Percentiles rank a stretch among this genome's conserved stretches.
phyloP scores from a whole-genome alignment of 1,284 basidiomycete species.

The Erythrobasidium hasegawianum region DNA sequence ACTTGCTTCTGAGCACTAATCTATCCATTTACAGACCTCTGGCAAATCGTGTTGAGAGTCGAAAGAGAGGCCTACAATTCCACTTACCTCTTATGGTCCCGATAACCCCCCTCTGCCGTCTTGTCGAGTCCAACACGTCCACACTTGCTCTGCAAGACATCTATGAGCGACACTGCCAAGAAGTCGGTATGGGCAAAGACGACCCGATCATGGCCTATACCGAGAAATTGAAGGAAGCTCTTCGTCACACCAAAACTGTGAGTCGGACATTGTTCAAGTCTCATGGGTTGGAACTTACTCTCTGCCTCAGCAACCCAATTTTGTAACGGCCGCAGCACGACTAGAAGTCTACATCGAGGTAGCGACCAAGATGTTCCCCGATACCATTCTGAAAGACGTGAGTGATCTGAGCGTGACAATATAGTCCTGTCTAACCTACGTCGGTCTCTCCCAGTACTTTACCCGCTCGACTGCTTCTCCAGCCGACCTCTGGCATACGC shows the following conservation, averaged over 20 bases:
- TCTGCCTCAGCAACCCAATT: conserved; percentile 11
- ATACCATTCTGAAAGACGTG: conserved; percentile 79
- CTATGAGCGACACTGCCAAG: conserved; percentile 82
- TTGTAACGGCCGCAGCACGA: conserved; percentile 19
- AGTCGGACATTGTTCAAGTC: neutral
- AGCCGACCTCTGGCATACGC: conserved; percentile 89
- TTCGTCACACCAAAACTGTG: conserved; percentile 12
- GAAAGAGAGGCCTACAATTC: conserved; percentile 87
- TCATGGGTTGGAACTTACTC: neutral
- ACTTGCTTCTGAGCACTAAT: neutral
- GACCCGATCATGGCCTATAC: conserved; percentile 79
- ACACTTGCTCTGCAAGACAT: conserved; percentile 91
- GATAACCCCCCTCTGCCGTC: conserved; percentile 74
- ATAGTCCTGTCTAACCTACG: neutral
- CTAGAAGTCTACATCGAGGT: conserved; percentile 89
- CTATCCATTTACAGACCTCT: conserved; percentile 59
- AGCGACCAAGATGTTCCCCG: conserved; percentile 80
- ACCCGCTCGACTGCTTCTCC: conserved; percentile 76
- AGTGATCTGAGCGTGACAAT: conserved; percentile 44
- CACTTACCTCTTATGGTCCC: conserved; percentile 84
- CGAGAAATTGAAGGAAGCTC: conserved; percentile 71
- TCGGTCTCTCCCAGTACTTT: conserved; percentile 66
- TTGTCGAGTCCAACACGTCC: conserved; percentile 87
- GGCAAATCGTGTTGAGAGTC: conserved; percentile 81
- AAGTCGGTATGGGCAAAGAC: conserved; percentile 73